phyloP scores from a whole-genome alignment of 2,329 filamentous ascomycete species.

The Cercospora brassicicola region DNA sequence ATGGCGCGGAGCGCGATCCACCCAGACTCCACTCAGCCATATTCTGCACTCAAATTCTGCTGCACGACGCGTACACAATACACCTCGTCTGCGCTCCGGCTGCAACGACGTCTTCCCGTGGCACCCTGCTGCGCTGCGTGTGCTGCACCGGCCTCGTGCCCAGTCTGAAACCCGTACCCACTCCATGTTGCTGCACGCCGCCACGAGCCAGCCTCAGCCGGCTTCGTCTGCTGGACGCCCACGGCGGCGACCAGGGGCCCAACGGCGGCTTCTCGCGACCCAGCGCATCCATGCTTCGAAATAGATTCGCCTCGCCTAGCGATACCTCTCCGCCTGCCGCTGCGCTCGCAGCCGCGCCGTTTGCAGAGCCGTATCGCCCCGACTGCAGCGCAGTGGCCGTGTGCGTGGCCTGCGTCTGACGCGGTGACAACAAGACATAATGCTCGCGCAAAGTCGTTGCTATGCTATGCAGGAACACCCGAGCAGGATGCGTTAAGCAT shows the following conservation, averaged over 20 bases:
- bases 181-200: background rate
- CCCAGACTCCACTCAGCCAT: background rate
- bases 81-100: background rate
- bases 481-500: background rate
- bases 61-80: background rate
- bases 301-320: background rate
- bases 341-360: background rate
- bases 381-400: background rate
- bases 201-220: background rate
- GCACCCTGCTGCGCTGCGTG: background rate
- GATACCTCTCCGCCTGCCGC: background rate
- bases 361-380: background rate
- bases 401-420: background rate
- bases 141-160: background rate
- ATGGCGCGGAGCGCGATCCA: constrained; percentile 1
- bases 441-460: background rate
- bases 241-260: background rate
- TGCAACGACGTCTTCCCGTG: background rate
- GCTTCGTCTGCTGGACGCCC: background rate
- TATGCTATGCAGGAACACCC: constrained; percentile 2
- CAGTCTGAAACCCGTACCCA: background rate
- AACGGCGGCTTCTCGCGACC: background rate
- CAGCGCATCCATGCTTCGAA: background rate
- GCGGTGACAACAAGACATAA: background rate
- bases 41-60: background rate